Percentiles rank a stretch among this genome's conserved stretches.
Evolutionary conservation across 441 rosid species (phyloP).

Genomic region (Gossypium aridum): DNA sequence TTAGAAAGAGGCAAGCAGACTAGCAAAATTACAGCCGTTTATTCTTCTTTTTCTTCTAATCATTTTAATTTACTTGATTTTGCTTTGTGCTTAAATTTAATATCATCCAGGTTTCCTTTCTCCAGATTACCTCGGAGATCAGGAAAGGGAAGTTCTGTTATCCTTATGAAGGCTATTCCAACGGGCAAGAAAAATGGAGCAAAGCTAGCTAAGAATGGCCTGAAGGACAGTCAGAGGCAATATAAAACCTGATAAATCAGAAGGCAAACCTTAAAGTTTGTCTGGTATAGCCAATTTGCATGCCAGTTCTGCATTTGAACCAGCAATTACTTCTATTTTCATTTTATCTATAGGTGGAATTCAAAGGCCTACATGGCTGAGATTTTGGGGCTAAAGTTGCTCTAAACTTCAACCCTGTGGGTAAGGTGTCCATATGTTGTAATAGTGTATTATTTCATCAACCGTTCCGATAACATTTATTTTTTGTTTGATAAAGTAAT

Average conservation of each 20-base stretch:
- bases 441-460: neutral
- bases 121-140: constrained; percentile 40
- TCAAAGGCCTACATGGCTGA: neutral
- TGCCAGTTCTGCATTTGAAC: constrained; percentile 1
- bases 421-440: constrained; percentile 7
- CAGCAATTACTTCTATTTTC: constrained; percentile 9
- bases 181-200: constrained; percentile 33
- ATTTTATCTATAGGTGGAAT: neutral
- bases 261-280: neutral
- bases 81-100: constrained; percentile 1
- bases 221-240: constrained; percentile 10
- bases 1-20: constrained; percentile 36
- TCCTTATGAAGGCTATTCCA: constrained; percentile 34
- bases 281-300: neutral
- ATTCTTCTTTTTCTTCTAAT: neutral
- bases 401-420: neutral
- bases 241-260: constrained; percentile 7
- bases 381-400: neutral
- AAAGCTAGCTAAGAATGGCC: constrained; percentile 6
- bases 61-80: neutral
- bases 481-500: neutral
- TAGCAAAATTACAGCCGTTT: neutral
- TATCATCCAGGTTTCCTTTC: constrained; percentile 20
- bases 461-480: constrained; percentile 4
- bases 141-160: constrained; percentile 32